Evolutionary conservation across 2,329 filamentous ascomycete genomes (phyloP).

Genomic region (Gyromitra esculenta): DNA sequence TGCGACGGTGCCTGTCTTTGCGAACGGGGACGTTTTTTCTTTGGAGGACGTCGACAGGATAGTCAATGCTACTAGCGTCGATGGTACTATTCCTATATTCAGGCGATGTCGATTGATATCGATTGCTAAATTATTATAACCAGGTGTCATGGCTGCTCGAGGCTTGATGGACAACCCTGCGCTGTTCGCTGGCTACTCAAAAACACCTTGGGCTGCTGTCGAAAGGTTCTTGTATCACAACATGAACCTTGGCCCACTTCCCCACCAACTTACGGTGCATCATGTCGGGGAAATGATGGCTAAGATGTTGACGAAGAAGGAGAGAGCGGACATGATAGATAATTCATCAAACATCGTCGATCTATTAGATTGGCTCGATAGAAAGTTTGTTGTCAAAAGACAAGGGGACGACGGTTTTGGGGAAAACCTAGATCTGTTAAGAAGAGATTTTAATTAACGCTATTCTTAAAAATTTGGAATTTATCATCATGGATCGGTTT

Average conservation of each 20-base stretch:
- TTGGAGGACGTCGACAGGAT: slow-evolving; percentile 61
- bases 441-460: slow-evolving; percentile 1
- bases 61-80: slow-evolving; percentile 58
- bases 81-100: slow-evolving; percentile 55
- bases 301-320: slow-evolving; percentile 67
- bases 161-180: slow-evolving; percentile 75
- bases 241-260: slow-evolving; percentile 67
- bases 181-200: slow-evolving; percentile 68
- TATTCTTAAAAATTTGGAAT: not conserved
- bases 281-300: slow-evolving; percentile 74
- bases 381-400: slow-evolving; percentile 59
- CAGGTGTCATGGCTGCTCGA: slow-evolving; percentile 75
- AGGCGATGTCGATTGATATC: not conserved
- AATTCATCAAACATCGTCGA: slow-evolving; percentile 67
- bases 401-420: slow-evolving; percentile 51
- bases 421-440: slow-evolving; percentile 29
- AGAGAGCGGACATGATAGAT: slow-evolving; percentile 66
- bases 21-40: slow-evolving; percentile 76
- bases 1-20: slow-evolving; percentile 70
- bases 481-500: not conserved
- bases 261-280: slow-evolving; percentile 72
- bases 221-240: slow-evolving; percentile 71
- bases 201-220: slow-evolving; percentile 71
- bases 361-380: slow-evolving; percentile 70
- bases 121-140: slow-evolving; percentile 3